Base-by-base conservation (phyloP, 805 yeast genomes). In the Pichia ethanolica region DNA sequence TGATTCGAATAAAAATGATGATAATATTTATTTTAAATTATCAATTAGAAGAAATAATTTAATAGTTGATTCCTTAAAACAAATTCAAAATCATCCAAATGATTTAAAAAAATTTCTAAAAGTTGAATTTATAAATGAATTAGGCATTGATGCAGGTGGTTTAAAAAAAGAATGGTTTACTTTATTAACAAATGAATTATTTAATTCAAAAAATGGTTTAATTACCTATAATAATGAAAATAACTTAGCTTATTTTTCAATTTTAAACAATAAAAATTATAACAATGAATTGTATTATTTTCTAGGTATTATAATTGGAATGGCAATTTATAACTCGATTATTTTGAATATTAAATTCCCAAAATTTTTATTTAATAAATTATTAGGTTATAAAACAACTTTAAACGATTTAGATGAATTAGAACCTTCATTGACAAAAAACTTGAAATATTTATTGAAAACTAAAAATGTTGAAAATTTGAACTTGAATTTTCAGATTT, bases 111-210 rank as follows among this genome's bases (percentile, higher is more conserved):
- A 90, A 60, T 77, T 88, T 1, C 66, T 91, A 33, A 75, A 80
- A 53, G 83, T 93, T 8, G 90, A 86, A 58, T 91, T 93, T 63
- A 69, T 83, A 5, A 82, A 82, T 51, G 99, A 91, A 61, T 95
- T 90, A 0, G 99, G 98, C 0, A 78, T 91, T 26, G 99, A 91
- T 69, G 97, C 89, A 0, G 98, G 99, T 2, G 99, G 99, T 0
- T 72, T 91, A 51, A 80, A 84, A 58, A 90, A 89, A 60, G 99
- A 91, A 60, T 91, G 99, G 99, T 90, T 93, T 64, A 71, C 81
- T 44, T 66, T 90, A 38, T 69, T 93, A 38, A 81, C 86, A 1
- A 78, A 77, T 50, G 83, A 83, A 28, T 64, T 91, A 2, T 86
- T 90, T 61, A 77, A 76, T 58, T 85, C 89, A 2, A 70, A 71